Evolutionary conservation across 331 rosid genomes (phyloP), one percentile per base, ranked within the genome.

Genomic region (Arachis monticola): DNA sequence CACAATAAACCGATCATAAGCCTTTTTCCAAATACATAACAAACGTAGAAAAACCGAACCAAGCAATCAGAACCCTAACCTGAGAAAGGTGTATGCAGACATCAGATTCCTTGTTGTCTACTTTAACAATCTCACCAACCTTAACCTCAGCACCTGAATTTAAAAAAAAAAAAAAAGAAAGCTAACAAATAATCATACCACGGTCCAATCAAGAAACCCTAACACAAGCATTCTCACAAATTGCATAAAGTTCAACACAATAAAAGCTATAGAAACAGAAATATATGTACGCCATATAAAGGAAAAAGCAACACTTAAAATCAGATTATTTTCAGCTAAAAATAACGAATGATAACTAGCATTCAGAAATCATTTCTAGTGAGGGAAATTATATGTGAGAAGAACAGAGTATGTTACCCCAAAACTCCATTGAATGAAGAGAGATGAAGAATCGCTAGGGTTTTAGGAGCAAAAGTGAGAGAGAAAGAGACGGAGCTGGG

Each of bases 111-210:
- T 11, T 51, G 1, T 92, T 89, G 22, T 67, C 72, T 0, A 88
- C 88, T 40, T 75, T 88, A 7, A 83, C 61, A 8, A 81, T 63
- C 79, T 85, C 88, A 17, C 97, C 97, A 47, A 85, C 86, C 84
- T 87, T 90, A 27, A 92, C 92, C 83, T 92, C 97, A 48, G 86
- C 87, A 76, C 97, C 97, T 92, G 48, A 8, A 60, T 14, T 2
- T 17, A 17, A 17, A 17, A 17, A 17, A 17, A 17, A 17, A 17
- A 38, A 35, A 35, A 53, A 70, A 32, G 1, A 27, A 27, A 1
- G 30, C 30, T 27, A 27, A 0, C 70, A 69, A 48, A 0, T 0
- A 2, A 57, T 71, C 9, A 79, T 22, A 44, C 7, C 2, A 70
- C 5, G 3, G 14, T 30, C 2, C 47, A 64, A 27, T 38, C 41